Conservation (phyloP, 225 moss, liverwort and hornwort genomes). For the Sphagnum contortum region DNA sequence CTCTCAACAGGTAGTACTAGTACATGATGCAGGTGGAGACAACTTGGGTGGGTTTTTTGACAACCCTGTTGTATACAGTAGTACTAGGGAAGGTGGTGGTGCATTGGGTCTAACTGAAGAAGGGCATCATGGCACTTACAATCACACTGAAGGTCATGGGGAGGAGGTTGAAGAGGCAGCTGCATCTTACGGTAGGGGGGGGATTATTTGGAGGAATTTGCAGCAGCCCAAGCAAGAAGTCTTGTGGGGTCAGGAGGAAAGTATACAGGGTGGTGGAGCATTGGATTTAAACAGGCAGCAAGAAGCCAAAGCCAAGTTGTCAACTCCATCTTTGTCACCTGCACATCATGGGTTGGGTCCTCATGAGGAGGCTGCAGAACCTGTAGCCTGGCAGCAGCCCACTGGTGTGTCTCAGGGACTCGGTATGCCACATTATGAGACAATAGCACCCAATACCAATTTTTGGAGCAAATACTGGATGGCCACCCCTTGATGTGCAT, state of each 20-base stretch:
- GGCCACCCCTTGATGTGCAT: constrained; percentile 45
- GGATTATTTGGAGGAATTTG: constrained; percentile 34
- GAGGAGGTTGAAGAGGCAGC: constrained; percentile 16
- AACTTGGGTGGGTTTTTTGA: constrained; percentile 50
- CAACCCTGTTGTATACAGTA: constrained; percentile 9
- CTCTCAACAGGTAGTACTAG: constrained; percentile 16
- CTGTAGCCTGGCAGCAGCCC: constrained; percentile 29
- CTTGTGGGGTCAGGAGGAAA: constrained; percentile 15
- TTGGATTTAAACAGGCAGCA: constrained; percentile 36
- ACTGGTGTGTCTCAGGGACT: constrained; percentile 7
- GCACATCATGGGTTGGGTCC: constrained; percentile 8
- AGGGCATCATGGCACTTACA: too few species aligned
- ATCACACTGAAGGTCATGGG: constrained; percentile 26
- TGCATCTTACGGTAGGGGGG: constrained; percentile 3
- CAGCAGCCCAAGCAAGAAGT: constrained; percentile 15
- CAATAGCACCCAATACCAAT: constrained; percentile 21
- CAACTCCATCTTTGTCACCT: constrained; percentile 24
- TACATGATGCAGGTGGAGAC: constrained; percentile 1
- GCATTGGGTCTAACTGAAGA: not conserved
- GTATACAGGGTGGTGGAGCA: not conserved
- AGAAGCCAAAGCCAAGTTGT: constrained; percentile 27
- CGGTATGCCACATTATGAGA: constrained; percentile 17
- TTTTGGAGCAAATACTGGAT: constrained; percentile 33
- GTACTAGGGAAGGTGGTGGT: constrained; percentile 23
- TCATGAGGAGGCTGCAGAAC: constrained; percentile 14